Percentiles rank a stretch among this genome's conserved stretches.
Conservation (phyloP, 2,329 filamentous ascomycete species). For the Xylaria digitata region DNA sequence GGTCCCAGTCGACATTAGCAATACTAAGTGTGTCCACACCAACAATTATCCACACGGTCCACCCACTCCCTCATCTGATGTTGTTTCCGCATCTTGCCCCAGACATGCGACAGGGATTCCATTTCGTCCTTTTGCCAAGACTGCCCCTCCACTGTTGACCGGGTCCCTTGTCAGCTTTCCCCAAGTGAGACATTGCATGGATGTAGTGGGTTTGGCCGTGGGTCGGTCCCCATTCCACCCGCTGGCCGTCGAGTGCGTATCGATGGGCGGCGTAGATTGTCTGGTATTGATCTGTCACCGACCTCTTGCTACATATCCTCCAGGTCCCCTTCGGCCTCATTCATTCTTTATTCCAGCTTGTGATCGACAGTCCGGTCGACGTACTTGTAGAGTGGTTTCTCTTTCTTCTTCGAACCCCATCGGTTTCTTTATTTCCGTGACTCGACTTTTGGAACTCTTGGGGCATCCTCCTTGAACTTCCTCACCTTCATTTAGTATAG, state of each 20-base stretch:
- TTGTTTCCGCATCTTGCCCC: conserved; percentile 57
- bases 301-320: conserved; percentile 51
- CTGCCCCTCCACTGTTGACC: conserved; percentile 47
- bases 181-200: conserved; percentile 63
- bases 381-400: conserved; percentile 48
- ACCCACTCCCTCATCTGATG: conserved; percentile 55
- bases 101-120: conserved; percentile 55
- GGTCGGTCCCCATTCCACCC: conserved; percentile 52
- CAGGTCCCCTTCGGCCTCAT: conserved; percentile 50
- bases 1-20: conserved; percentile 39
- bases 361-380: conserved; percentile 52
- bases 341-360: conserved; percentile 49
- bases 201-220: conserved; percentile 45
- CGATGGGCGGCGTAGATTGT: conserved; percentile 53
- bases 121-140: conserved; percentile 39
- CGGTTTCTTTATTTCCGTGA: conserved; percentile 52
- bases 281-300: conserved; percentile 55
- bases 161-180: conserved; percentile 57
- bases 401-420: conserved; percentile 51
- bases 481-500: conserved; percentile 51
- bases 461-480: conserved; percentile 47
- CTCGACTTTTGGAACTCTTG: conserved; percentile 50
- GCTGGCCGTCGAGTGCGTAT: conserved; percentile 52
- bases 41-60: conserved; percentile 38
- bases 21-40: conserved; percentile 25